Evolutionary conservation across 345 rosid genomes (phyloP), one percentile per base, ranked within the genome.

Genomic region (Populus davidiana): DNA sequence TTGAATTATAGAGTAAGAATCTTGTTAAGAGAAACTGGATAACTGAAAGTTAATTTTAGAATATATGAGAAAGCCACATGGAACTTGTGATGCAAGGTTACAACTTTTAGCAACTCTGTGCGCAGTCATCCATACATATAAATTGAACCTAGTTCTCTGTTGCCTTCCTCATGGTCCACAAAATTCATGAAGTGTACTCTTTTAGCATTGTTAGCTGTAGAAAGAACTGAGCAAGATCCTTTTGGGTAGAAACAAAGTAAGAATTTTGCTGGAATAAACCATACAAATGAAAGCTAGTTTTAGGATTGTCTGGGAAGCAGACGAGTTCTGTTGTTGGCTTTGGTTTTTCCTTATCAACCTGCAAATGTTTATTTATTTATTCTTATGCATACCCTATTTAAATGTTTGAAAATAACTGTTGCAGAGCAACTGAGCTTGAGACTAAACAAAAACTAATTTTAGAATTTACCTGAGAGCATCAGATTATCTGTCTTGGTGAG

Each of bases 41-140:
- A 25, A 64, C 21, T 59, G 64, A 25, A 7, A 59, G 8, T 64
- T 27, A n/a, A 29, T 25, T 64, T 64, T 25, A 64, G 68, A 33
- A 64, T 27, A 64, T 17, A 27, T 47, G 27, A 50, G 54, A 39
- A 44, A 25, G 29, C 43, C n/a, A 18, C 8, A 35, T 29, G 41
- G 25, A 69, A 9, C 66, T 52, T 61, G 62, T 20, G 23, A 25
- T 50, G 23, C 35, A 56, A 71, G 77, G 67, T 77, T 64, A 63
- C 29, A n/a, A 38, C 41, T 38, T 38, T 38, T 38, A 38, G 41
- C 41, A 6, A 38, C 8, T 6, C 41, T 38, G 35, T 38, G 41
- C 8, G 41, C 8, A 38, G 8, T 8, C 41, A 38, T 38, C 9
- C 35, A 33, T 33, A 33, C 41, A 38, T 38, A 38, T 38, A 38